Evolutionary conservation across 768 basidiomycete genomes (phyloP).

Genomic region (Leccinum uliginosum): DNA sequence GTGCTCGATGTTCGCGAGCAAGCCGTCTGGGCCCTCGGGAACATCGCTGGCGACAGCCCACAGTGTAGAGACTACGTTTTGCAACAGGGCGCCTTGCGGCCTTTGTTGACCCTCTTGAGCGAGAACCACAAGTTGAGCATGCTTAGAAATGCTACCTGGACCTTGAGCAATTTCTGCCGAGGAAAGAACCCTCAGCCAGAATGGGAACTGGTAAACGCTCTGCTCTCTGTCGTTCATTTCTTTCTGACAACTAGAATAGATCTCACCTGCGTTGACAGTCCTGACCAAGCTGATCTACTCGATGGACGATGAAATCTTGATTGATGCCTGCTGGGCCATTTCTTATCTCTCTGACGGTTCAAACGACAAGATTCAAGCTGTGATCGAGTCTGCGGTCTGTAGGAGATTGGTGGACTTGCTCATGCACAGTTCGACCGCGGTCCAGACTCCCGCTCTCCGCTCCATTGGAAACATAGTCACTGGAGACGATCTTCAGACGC

Average conservation of each 20-base stretch:
- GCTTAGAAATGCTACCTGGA: conserved; percentile 99
- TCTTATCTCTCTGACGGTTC: conserved; percentile 98
- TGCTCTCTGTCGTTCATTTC: conserved; percentile 2
- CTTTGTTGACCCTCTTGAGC: conserved; percentile 83
- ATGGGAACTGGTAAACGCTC: conserved; percentile 81
- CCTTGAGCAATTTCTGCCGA: conserved; percentile 97
- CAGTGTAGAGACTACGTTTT: conserved; percentile 97
- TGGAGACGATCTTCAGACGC: conserved; percentile 98
- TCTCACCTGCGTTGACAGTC: conserved; percentile 94
- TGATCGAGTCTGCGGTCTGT: conserved; percentile 97
- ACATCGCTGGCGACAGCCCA: conserved; percentile 98
- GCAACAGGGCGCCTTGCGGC: conserved; percentile 87
- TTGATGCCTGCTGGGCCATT: conserved; percentile 99
- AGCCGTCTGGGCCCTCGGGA: conserved; percentile 98
- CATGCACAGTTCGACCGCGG: conserved; percentile 91
- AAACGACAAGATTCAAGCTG: conserved; percentile 99
- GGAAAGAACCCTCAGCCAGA: conserved; percentile 98
- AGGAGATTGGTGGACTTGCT: conserved; percentile 95
- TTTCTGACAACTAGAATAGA: conserved; percentile 47
- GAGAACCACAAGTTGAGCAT: conserved; percentile 99
- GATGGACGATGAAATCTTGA: conserved; percentile 96
- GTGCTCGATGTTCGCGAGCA: conserved; percentile 98
- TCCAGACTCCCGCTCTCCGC: conserved; percentile 96
- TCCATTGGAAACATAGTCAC: conserved; percentile 99
- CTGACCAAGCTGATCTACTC: conserved; percentile 98